Percentiles rank a stretch among this genome's conserved stretches.
These are phyloP conservation scores for Calcarisporium arbuscula DNA, from an alignment of 2,329 filamentous ascomycete species.

Conservation along the genomic window DNA sequence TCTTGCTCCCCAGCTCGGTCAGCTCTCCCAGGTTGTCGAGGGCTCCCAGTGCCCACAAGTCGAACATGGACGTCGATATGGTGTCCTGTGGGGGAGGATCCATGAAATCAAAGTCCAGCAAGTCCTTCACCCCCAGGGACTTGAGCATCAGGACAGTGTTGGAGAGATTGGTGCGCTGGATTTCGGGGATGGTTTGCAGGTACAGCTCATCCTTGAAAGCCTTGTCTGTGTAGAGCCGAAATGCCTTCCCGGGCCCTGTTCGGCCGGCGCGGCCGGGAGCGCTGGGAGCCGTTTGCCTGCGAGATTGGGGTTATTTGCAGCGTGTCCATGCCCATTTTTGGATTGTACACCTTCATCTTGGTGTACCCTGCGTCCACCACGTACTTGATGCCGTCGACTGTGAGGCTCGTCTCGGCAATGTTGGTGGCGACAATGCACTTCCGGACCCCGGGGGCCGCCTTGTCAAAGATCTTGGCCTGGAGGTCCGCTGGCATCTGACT, in stretches of 20 bases:
- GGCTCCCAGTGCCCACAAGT: slow-evolving; percentile 92
- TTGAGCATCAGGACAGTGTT: slow-evolving; percentile 94
- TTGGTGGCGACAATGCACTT: slow-evolving; percentile 99
- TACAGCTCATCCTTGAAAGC: slow-evolving; percentile 96
- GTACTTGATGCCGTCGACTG: slow-evolving; percentile 98
- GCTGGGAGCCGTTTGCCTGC: slow-evolving; percentile 90
- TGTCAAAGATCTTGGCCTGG: slow-evolving; percentile 96
- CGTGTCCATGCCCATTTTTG: slow-evolving; percentile 98
- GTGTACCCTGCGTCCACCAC: slow-evolving; percentile 95
- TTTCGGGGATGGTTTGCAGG: slow-evolving; percentile 93
- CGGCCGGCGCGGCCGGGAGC: slow-evolving; percentile 89
- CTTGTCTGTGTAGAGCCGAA: slow-evolving; percentile 87
- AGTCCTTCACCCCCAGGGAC: slow-evolving; percentile 85
- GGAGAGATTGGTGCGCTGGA: slow-evolving; percentile 90
- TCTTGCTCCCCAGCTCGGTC: slow-evolving; percentile 77
- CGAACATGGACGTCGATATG: slow-evolving; percentile 94
- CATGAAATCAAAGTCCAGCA: slow-evolving; percentile 98
- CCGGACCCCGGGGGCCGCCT: slow-evolving; percentile 79
- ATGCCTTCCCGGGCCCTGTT: slow-evolving; percentile 92
- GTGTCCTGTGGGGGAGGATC: slow-evolving; percentile 97
- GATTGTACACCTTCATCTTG: slow-evolving; percentile 98
- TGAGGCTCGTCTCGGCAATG: slow-evolving; percentile 96
- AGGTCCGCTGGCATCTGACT: slow-evolving; percentile 98
- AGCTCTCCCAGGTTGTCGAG: slow-evolving; percentile 91
- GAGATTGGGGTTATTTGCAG: slow-evolving; percentile 96